Evolutionary conservation across 2,329 filamentous ascomycete genomes (phyloP), one percentile per base, ranked within the genome.

Genomic region (Penicillium verrucosum): DNA sequence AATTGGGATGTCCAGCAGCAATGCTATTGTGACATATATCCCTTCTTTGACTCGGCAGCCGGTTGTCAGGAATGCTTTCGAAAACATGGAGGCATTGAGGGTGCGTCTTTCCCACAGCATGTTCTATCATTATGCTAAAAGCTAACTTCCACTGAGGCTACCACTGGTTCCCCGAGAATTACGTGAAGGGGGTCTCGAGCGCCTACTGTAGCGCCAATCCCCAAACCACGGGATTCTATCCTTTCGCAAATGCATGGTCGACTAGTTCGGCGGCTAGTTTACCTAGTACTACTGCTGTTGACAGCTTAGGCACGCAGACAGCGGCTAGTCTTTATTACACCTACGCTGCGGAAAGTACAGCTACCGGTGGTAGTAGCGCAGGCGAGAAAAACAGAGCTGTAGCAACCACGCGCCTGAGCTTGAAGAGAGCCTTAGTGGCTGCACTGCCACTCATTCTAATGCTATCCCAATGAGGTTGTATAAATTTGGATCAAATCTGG

Each of bases 321-420:
- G 44, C 44, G 23, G 44, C 44, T 46, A 46, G 30, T 46, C 43
- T 46, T 46, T 46, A 46, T 14, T 46, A 46, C 29, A 46, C 44
- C 8, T 34, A 46, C 7, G 14, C 30, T 11, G 44, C 18, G 7
- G 42, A 45, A 45, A 21, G 9, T 9, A 30, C 42, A n/a, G 44
- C 18, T 34, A 5, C 18, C 14, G 5, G 43, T 46, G 43, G 4
- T 46, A n/a, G 43, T 46, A 16, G 29, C 43, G 16, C 11, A 14
- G 11, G 29, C 5, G 29, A 23, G 14, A 46, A 32, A 34, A 46
- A 14, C n/a, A 34, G 5, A 11, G 18, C 30, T 34, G 14, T 10
- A 7, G 8, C 44, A 34, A n/a, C 9, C 30, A 46, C 18, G 3
- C 14, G 5, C 14, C 14, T 46, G 18, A 34, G 44, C 44, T 46